phyloP scores from a whole-genome alignment of 2,329 filamentous ascomycete genomes.

The Trichophyton mentagrophytes region DNA sequence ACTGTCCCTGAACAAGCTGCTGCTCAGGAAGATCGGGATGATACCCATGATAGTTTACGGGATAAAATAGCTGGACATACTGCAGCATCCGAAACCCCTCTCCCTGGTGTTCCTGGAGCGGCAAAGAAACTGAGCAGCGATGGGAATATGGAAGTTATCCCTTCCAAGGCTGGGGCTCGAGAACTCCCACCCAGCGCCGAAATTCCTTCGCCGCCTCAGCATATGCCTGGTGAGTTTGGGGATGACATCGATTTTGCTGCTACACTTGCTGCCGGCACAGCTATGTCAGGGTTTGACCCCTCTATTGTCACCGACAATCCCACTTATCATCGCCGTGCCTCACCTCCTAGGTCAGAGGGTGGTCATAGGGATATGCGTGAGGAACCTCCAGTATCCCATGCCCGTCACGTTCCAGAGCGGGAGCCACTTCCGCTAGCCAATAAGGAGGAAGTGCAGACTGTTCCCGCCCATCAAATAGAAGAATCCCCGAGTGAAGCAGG shows the following conservation, averaged over 20 bases:
- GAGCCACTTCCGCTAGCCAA: conserved; percentile 6
- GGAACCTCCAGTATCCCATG: neutral
- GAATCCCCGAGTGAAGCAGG: neutral
- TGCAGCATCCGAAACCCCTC: neutral
- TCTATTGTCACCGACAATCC: conserved; percentile 57
- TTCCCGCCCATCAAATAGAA: neutral
- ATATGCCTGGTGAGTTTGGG: conserved; percentile 33
- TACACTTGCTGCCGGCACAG: conserved; percentile 53
- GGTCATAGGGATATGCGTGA: conserved; percentile 10
- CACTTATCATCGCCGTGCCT: conserved; percentile 44
- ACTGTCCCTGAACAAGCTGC: neutral
- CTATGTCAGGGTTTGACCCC: conserved; percentile 58
- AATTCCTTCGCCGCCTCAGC: neutral
- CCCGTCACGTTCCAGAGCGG: conserved; percentile 11
- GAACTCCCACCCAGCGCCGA: neutral
- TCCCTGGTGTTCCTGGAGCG: neutral
- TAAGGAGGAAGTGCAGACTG: conserved; percentile 2
- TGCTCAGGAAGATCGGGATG: conserved; percentile 4
- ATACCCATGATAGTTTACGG: neutral
- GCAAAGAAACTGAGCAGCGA: neutral
- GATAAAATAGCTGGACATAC: neutral
- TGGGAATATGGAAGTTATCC: neutral
- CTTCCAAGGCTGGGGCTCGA: neutral
- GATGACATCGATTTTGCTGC: conserved; percentile 59
- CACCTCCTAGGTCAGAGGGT: conserved; percentile 11